Evolutionary conservation across 129 eudicot species (phyloP).

Genomic region (Tagetes erecta): DNA sequence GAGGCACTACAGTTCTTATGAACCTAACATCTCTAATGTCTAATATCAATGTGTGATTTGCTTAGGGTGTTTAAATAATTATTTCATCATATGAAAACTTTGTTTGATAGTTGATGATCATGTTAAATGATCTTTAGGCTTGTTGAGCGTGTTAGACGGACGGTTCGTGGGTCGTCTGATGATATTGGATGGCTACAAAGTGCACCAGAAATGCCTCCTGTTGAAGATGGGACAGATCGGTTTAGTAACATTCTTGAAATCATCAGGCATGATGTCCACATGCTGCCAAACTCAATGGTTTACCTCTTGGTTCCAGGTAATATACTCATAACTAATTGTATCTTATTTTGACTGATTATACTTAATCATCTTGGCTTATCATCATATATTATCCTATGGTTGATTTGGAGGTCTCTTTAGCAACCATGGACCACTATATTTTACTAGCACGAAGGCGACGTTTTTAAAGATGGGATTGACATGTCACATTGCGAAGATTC

Average conservation of each 20-base stretch:
- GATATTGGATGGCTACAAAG: constrained; percentile 97
- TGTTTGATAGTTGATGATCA: background rate
- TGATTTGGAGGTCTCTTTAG: constrained; percentile 88
- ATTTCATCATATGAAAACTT: background rate
- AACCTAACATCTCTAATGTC: no score
- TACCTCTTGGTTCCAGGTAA: constrained; percentile 78
- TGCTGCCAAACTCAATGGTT: constrained; percentile 74
- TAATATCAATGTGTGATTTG: no score
- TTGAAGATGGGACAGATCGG: constrained; percentile 91
- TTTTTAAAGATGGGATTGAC: constrained; percentile 91
- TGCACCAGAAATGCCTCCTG: constrained; percentile 79
- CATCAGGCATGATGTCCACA: constrained; percentile 89
- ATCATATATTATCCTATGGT: background rate
- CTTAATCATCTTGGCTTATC: background rate
- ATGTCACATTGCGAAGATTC: constrained; percentile 98
- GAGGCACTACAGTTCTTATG: no score
- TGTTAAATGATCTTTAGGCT: constrained; percentile 46
- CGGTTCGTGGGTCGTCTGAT: constrained; percentile 92
- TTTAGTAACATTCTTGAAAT: constrained; percentile 79
- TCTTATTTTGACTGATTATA: background rate
- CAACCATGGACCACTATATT: constrained; percentile 98
- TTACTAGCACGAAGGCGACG: constrained; percentile 58
- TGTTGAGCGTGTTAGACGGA: constrained; percentile 69
- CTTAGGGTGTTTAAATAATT: no score
- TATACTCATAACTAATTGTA: background rate